phyloP scores from a whole-genome alignment of 306 rosid genomes.

The Amphicarpaea edgeworthii region DNA sequence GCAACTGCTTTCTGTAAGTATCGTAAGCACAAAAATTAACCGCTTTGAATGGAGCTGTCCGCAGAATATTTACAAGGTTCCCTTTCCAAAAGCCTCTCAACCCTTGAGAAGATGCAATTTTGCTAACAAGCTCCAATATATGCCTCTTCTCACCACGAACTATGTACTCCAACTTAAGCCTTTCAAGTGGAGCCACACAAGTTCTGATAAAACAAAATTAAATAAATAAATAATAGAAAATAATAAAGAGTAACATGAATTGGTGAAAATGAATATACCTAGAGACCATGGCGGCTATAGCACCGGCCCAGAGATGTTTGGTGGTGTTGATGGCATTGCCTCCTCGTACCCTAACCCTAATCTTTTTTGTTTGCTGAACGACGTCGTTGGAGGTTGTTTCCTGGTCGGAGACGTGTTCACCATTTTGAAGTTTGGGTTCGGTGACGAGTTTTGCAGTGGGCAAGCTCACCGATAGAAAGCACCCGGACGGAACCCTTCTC shows the following conservation, averaged over 20 bases:
- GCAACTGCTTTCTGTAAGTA: conserved; percentile 89
- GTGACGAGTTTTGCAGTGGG: conserved; percentile 53
- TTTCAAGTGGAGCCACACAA: conserved; percentile 95
- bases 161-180: conserved; percentile 95
- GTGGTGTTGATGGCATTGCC: conserved; percentile 81
- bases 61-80: conserved; percentile 86
- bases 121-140: conserved; percentile 66
- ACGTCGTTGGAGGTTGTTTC: conserved; percentile 37
- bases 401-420: conserved; percentile 56
- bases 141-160: conserved; percentile 84
- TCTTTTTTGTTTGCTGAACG: conserved; percentile 50
- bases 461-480: conserved; percentile 77
- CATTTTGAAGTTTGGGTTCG: conserved; percentile 64
- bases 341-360: conserved; percentile 53
- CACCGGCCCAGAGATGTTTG: conserved; percentile 96
- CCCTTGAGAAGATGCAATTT: conserved; percentile 84
- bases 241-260: not conserved
- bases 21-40: conserved; percentile 90
- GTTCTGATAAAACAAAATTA: conserved; percentile 61
- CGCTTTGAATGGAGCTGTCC: conserved; percentile 97
- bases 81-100: conserved; percentile 98
- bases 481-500: conserved; percentile 43
- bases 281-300: conserved; percentile 98
- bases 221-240: not conserved
- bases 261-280: conserved; percentile 56